Conservation (phyloP, 495 filamentous ascomycete species). For the Astrothelium macrocarpum region DNA sequence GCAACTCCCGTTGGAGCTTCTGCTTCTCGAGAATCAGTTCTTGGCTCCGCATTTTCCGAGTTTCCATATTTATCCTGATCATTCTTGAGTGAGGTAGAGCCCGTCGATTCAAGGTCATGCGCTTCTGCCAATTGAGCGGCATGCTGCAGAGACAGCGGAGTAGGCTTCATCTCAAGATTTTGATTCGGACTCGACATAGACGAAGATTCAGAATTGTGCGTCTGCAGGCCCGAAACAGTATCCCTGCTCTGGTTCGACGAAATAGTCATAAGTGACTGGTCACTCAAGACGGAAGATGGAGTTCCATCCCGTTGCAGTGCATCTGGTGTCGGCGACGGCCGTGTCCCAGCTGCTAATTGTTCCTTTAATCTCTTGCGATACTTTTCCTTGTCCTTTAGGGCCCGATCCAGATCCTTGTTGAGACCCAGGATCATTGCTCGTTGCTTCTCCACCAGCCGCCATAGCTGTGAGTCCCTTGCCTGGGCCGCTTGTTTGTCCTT, state of each 20-base stretch:
- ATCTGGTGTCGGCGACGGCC: conserved; percentile 10
- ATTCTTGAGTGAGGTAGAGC: neutral
- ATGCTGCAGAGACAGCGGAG: neutral
- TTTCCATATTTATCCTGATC: neutral
- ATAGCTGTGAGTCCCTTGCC: conserved; percentile 85
- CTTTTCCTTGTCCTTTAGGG: conserved; percentile 88
- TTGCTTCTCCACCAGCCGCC: conserved; percentile 94
- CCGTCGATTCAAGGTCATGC: neutral
- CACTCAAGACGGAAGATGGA: conserved; percentile 19
- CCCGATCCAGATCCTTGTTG: conserved; percentile 87
- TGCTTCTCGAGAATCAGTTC: neutral
- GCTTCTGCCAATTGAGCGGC: neutral
- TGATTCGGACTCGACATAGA: neutral
- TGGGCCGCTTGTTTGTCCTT: conserved; percentile 84
- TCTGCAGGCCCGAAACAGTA: neutral
- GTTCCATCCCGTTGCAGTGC: conserved; percentile 22
- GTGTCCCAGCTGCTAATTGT: conserved; percentile 41
- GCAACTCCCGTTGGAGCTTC: neutral
- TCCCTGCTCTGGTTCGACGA: conserved; percentile 2
- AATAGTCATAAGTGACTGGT: neutral
- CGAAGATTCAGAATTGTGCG: neutral
- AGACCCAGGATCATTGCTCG: conserved; percentile 84
- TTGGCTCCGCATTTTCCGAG: neutral
- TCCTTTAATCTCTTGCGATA: conserved; percentile 89
- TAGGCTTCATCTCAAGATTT: neutral